Conservation (phyloP, 352 stramenopile species). For the Globisporangium paddicum region DNA sequence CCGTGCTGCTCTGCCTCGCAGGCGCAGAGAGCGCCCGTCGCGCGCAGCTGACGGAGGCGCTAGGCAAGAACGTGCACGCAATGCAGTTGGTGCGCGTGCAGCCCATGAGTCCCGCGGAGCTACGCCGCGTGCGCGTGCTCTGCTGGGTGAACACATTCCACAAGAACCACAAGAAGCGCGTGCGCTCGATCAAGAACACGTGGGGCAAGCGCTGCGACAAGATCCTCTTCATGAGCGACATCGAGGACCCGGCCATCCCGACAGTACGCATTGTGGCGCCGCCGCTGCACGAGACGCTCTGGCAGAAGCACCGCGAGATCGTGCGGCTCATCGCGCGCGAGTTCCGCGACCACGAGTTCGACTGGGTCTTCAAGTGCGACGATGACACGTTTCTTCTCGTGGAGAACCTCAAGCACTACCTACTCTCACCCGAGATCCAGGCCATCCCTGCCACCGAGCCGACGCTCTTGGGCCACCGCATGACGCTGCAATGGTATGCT, state of each 20-base stretch:
- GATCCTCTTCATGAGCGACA: conserved; percentile 86
- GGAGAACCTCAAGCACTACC: conserved; percentile 78
- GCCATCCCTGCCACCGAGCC: conserved; percentile 30
- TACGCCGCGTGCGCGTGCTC: conserved; percentile 49
- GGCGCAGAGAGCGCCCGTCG: background rate
- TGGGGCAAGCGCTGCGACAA: conserved; percentile 84
- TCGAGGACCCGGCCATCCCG: conserved; percentile 52
- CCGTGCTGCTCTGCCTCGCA: background rate
- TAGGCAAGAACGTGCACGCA: conserved; percentile 64
- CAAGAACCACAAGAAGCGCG: conserved; percentile 56
- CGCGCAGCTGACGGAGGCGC: conserved; percentile 25
- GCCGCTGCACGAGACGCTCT: conserved; percentile 69
- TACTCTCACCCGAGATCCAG: conserved; percentile 47
- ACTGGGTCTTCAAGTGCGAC: conserved; percentile 88
- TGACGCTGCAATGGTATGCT: conserved; percentile 77
- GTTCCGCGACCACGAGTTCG: conserved; percentile 55
- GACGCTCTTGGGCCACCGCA: conserved; percentile 72
- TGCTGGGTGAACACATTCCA: conserved; percentile 88
- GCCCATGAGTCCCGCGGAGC: conserved; percentile 29
- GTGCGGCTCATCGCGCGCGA: conserved; percentile 67
- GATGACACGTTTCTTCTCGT: conserved; percentile 86
- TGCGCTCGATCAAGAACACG: conserved; percentile 65
- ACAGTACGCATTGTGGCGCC: conserved; percentile 63
- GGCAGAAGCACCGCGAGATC: conserved; percentile 84
- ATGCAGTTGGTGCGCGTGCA: conserved; percentile 69